Evolutionary conservation across 176 grass and related monocot genomes (phyloP).

Genomic region (Paspalum vaginatum): DNA sequence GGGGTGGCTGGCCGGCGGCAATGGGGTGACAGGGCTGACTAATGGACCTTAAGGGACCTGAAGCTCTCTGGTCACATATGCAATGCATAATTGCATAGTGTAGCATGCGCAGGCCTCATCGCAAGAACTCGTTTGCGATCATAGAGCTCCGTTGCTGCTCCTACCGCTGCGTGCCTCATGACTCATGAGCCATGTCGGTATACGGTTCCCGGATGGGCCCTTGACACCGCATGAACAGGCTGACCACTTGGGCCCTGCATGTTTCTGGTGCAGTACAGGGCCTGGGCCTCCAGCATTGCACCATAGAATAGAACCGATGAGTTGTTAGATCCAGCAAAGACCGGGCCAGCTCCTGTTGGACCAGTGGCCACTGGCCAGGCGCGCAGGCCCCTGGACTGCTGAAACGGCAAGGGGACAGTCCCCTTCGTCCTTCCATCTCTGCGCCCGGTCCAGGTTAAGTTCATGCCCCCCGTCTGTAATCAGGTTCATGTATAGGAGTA

Average conservation of each 20-base stretch:
- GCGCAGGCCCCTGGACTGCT: not conserved
- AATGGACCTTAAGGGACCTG: too few relatives aligned
- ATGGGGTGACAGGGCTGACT: too few relatives aligned
- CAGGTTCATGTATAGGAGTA: constrained; percentile 42
- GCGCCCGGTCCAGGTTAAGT: constrained; percentile 18
- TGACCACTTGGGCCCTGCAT: constrained; percentile 31
- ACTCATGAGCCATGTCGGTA: not conserved
- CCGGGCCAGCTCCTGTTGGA: constrained; percentile 1
- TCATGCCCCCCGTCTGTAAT: constrained; percentile 14
- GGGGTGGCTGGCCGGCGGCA: too few relatives aligned
- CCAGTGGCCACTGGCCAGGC: not conserved
- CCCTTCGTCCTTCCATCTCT: not conserved
- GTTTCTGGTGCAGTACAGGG: not conserved
- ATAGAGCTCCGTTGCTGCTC: too few relatives aligned
- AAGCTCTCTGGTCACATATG: too few relatives aligned
- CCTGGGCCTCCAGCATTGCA: constrained; percentile 33
- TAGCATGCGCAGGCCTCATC: too few relatives aligned
- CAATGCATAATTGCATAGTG: too few relatives aligned
- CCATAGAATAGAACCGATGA: not conserved
- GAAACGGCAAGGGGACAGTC: constrained; percentile 10
- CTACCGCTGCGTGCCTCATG: not conserved
- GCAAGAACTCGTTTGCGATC: too few relatives aligned
- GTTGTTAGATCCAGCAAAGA: constrained; percentile 14
- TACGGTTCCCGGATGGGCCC: constrained; percentile 13
- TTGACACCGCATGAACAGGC: constrained; percentile 10